Evolutionary conservation across 2,329 filamentous ascomycete species (phyloP).

Genomic region (Mycocentrospora acerina): DNA sequence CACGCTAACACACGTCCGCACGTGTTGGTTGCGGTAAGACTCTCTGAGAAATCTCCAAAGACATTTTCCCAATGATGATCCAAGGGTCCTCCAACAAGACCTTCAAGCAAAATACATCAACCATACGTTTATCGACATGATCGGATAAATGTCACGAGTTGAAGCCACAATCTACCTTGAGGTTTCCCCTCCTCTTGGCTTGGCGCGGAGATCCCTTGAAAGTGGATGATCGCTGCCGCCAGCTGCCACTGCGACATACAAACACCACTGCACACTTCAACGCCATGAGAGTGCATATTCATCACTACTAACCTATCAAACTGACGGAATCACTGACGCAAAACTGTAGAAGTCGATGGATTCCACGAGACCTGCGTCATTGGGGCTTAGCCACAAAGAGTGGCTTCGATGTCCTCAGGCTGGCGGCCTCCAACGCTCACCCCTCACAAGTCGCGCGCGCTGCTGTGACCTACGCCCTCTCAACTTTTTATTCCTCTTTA

Average conservation of each 20-base stretch:
- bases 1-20: no score
- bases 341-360: slow-evolving; percentile 17
- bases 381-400: slow-evolving; percentile 32
- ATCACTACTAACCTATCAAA: slow-evolving; percentile 27
- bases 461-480: slow-evolving; percentile 3
- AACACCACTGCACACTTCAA: slow-evolving; percentile 21
- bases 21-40: no score
- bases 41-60: no score
- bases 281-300: slow-evolving; percentile 17
- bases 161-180: no score
- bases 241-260: slow-evolving; percentile 2
- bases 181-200: no score
- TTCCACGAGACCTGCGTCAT: slow-evolving; percentile 18
- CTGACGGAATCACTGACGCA: slow-evolving; percentile 23
- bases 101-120: no score
- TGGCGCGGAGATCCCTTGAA: neutral
- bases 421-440: slow-evolving; percentile 20
- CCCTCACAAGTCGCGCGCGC: slow-evolving; percentile 10
- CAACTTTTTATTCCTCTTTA: neutral
- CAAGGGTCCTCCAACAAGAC: no score
- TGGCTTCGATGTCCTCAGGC: slow-evolving; percentile 26
- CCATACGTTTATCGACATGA: no score
- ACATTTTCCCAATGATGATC: no score
- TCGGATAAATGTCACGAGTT: no score
- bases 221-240: neutral